Evolutionary conservation across 768 basidiomycete genomes (phyloP).

Genomic region (Pulveroboletus sp.): DNA sequence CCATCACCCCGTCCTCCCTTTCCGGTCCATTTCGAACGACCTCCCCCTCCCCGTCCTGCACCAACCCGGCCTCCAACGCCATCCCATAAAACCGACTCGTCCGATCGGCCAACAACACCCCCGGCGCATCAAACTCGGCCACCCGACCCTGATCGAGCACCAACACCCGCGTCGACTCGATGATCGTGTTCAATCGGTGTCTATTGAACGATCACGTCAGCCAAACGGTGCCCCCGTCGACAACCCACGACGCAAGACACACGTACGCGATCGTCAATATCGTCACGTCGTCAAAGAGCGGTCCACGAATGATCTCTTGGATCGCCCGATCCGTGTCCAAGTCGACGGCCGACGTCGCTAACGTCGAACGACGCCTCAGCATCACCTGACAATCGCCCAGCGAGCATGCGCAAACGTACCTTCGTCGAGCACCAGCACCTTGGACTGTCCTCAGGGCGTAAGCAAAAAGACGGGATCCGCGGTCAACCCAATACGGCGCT

Average conservation of each 20-base stretch:
- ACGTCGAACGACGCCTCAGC: neutral
- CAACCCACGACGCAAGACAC: too few species aligned
- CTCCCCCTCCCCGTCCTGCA: neutral
- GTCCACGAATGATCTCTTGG: constrained; percentile 81
- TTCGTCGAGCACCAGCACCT: constrained; percentile 92
- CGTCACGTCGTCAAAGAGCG: constrained; percentile 72
- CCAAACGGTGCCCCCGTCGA: too few species aligned
- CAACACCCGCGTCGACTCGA: constrained; percentile 75
- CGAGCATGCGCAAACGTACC: constrained; percentile 37
- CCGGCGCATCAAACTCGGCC: constrained; percentile 77
- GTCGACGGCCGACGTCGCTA: constrained; percentile 87
- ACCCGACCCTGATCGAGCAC: constrained; percentile 82
- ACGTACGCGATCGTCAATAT: constrained; percentile 84
- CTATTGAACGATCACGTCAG: constrained; percentile 36
- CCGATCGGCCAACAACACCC: constrained; percentile 53
- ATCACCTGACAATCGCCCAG: neutral
- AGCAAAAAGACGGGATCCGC: too few species aligned
- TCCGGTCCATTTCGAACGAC: too few species aligned
- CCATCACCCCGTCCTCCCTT: too few species aligned
- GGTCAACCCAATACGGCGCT: neutral
- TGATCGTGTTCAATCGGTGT: constrained; percentile 79
- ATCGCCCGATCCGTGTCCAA: constrained; percentile 86
- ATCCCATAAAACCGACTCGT: constrained; percentile 59
- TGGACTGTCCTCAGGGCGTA: constrained; percentile 61
- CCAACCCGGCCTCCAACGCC: constrained; percentile 60